phyloP scores from a whole-genome alignment of 2,329 filamentous ascomycete genomes.

The Cryoendolithus antarcticus region DNA sequence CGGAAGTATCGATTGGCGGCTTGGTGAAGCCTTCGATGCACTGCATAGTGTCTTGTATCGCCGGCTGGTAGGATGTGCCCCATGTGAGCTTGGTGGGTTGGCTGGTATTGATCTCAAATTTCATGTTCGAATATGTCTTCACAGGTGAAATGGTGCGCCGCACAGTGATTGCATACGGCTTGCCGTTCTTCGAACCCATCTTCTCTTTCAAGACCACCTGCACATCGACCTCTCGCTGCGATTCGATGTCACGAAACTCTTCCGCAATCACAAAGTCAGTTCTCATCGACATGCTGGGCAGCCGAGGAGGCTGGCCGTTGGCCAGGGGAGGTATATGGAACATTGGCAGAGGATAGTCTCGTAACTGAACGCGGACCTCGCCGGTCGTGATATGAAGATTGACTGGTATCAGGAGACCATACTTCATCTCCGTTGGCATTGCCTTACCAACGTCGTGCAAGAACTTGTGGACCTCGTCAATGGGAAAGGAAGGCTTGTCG shows the following conservation, averaged over 20 bases:
- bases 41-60: slow-evolving; percentile 99
- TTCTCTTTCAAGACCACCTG: slow-evolving; percentile 66
- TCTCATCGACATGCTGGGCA: slow-evolving; percentile 71
- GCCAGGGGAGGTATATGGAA: slow-evolving; percentile 80
- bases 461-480: slow-evolving; percentile 70
- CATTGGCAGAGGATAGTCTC: slow-evolving; percentile 88
- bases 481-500: slow-evolving; percentile 85
- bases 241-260: slow-evolving; percentile 72
- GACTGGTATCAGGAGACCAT: slow-evolving; percentile 81
- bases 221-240: slow-evolving; percentile 66
- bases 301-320: slow-evolving; percentile 61
- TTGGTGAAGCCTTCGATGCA: slow-evolving; percentile 96
- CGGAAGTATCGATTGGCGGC: slow-evolving; percentile 83
- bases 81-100: slow-evolving; percentile 89
- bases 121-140: slow-evolving; percentile 91
- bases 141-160: slow-evolving; percentile 85
- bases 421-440: slow-evolving; percentile 84
- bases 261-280: slow-evolving; percentile 94
- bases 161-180: slow-evolving; percentile 73
- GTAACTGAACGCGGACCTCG: slow-evolving; percentile 71
- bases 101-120: slow-evolving; percentile 82
- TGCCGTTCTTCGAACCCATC: slow-evolving; percentile 42
- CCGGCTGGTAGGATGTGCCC: slow-evolving; percentile 95
- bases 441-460: slow-evolving; percentile 88
- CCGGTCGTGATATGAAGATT: slow-evolving; percentile 81